Percentiles rank a stretch among this genome's conserved stretches.
Conservation (phyloP, 1,284 basidiomycete species). For the Trichosporon sp. region DNA sequence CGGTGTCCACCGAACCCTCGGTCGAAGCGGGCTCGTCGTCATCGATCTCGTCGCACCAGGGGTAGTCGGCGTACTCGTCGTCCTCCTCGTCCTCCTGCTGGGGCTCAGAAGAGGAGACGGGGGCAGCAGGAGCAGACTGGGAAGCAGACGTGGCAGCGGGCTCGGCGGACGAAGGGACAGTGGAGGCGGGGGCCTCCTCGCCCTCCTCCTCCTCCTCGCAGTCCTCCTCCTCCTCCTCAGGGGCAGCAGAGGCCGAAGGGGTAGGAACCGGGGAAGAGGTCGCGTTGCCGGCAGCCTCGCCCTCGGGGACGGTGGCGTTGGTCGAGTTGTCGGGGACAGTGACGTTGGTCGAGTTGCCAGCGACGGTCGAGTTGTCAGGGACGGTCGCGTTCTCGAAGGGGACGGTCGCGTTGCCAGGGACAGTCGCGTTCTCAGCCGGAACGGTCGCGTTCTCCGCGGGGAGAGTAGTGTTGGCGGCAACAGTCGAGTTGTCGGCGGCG, state of each 20-base stretch:
- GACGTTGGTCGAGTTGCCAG: neutral
- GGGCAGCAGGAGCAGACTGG: neutral
- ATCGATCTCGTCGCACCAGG: constrained; percentile 9
- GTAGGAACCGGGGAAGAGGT: neutral
- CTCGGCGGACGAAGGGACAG: neutral
- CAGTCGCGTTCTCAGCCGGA: neutral
- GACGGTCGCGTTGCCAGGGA: neutral
- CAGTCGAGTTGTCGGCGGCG: neutral
- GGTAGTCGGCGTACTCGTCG: constrained; percentile 1
- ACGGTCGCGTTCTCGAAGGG: neutral
- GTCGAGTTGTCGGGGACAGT: neutral
- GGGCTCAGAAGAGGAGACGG: neutral
- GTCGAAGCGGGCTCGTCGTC: neutral
- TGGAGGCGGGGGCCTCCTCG: neutral
- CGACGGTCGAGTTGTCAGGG: neutral
- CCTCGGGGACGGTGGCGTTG: neutral
- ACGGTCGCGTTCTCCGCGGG: neutral
- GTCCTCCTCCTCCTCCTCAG: constrained; percentile 9
- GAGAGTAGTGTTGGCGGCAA: neutral
- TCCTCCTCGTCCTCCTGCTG: neutral
- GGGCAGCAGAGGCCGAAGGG: neutral
- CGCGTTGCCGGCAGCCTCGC: neutral
- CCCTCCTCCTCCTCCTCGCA: constrained; percentile 16
- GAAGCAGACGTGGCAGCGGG: neutral
- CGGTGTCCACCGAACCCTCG: neutral